Base-by-base conservation (phyloP, 177 flowering plant species). In the Tripterygium wilfordii region DNA sequence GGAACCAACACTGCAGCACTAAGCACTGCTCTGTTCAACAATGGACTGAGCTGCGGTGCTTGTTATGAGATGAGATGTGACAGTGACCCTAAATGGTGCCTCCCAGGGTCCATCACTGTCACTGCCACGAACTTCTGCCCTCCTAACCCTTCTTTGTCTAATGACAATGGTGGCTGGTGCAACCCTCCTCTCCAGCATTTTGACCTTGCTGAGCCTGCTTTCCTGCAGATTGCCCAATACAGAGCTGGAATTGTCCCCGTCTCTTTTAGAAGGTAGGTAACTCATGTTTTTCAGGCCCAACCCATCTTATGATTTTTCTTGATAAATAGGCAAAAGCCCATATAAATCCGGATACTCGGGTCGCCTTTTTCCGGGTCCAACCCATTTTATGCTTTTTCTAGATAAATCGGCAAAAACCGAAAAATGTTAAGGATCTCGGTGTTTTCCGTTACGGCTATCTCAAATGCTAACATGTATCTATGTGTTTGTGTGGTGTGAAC, bases 111-210 rank as follows among this genome's bases (percentile, higher is more conserved):
- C 35, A 66, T 82, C 36, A 68, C 54, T 13, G 67, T 82, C 38
- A 82, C 88, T 0, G 88, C 85, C 16, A 82, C 85, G 1, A 82
- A 82, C 45, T 79, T 82, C 51, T 82, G 88, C 47, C 88, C 84
- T 0, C 84, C 84, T 6, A 81, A 81, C 62, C 35, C 14, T 1
- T 77, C 71, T n/a, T 33, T 64, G 30, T 19, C 84, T 10, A 82
- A 78, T 23, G 62, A 76, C 67, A 72, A 75, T 16, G 88, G 88
- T 16, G 88, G 88, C 2, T 82, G 88, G 88, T 79, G 85, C 64
- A 82, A 82, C 33, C 82, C 88, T 58, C 85, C 88, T 41, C 80
- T 69, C 25, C 76, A 79, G 37, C 88, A 82, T 57, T 82, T 82
- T 17, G 88, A 82, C 29, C 27, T 82, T 58, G 80, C 88, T 5